Evolutionary conservation across 202 grass and related monocot species (phyloP), one percentile per base, ranked within the genome.

Genomic region (Carex sylvatica): DNA sequence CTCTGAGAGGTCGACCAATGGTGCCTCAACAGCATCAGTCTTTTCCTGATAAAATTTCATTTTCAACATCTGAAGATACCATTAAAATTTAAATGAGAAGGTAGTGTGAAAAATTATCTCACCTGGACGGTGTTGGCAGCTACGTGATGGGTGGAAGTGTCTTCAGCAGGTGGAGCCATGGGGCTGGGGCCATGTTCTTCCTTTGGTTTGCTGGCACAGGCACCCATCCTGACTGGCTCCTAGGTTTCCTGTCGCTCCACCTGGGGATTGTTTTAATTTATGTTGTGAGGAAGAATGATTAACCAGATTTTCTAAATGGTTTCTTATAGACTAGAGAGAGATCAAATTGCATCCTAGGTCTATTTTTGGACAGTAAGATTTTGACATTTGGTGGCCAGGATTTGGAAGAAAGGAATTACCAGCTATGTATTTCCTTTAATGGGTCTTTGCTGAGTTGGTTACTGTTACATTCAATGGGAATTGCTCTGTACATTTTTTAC

Each of bases 1-100:
- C 51, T 74, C 66, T 7, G 86, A 83, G 86, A 87, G 44, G 63
- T 87, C 86, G 0, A 79, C 80, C 86, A 87, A 79, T 0, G 80
- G 81, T 59, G 61, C 81, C 72, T 83, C 62, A 19, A 44, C 72
- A 19, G 40, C 80, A 36, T 58, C 66, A 55, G 47, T 52, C 59
- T 51, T 80, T 64, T 74, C 35, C 65, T 79, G 54, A 69, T 65
- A 23, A 13, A 28, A 56, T 78, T 53, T 16, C 15, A 79, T 78
- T 40, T 79, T 40, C 13, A 78, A 31, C 47, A 65, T n/a, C 9
- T 65, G 28, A 28, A 28, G 79, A 40, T 69, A 36, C 14, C 14
- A 26, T n/a, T 5, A 9, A 49, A 80, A 51, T 51, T 65, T 65
- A 64, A 64, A 64, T 44, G 22, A 0, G 9, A 61, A n/a, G 2